phyloP scores from a whole-genome alignment of 345 rosid species.

The Citrus cavaleriei region DNA sequence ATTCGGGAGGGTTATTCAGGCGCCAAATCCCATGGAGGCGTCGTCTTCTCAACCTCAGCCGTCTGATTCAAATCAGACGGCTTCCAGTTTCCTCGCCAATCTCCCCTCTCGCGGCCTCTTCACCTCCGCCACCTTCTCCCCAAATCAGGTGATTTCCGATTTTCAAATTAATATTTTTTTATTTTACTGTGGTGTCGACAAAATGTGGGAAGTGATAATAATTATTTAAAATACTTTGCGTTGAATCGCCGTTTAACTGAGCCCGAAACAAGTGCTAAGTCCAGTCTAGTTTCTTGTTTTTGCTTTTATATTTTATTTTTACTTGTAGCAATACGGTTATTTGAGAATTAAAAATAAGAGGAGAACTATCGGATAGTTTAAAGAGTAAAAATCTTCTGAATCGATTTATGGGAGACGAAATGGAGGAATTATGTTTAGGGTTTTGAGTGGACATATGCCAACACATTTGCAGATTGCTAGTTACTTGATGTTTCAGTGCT shows the following conservation, averaged over 20 bases:
- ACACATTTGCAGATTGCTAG: not conserved
- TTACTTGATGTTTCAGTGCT: not conserved
- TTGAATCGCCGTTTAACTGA: not conserved
- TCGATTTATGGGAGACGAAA: not conserved
- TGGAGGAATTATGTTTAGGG: not conserved
- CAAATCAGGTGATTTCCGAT: constrained; percentile 53
- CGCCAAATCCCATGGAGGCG: constrained; percentile 49
- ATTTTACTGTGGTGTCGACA: not conserved
- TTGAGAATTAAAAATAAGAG: not conserved
- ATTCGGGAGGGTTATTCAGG: constrained; percentile 30
- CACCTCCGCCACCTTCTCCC: constrained; percentile 64
- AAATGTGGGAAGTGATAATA: not conserved
- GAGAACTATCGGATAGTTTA: not conserved
- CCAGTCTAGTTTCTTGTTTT: not conserved
- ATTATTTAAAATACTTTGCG: too few relatives aligned
- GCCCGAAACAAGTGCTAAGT: not conserved
- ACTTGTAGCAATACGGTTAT: not conserved
- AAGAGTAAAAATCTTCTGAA: not conserved
- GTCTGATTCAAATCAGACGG: constrained; percentile 34
- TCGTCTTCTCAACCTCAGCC: constrained; percentile 38
- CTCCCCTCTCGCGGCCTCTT: constrained; percentile 87
- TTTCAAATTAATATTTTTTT: not conserved
- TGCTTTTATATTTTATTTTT: not conserved
- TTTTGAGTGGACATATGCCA: not conserved
- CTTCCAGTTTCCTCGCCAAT: constrained; percentile 58